Evolutionary conservation across 495 filamentous ascomycete species (phyloP), one percentile per base, ranked within the genome.

Genomic region (Hypoxylon fuscum): DNA sequence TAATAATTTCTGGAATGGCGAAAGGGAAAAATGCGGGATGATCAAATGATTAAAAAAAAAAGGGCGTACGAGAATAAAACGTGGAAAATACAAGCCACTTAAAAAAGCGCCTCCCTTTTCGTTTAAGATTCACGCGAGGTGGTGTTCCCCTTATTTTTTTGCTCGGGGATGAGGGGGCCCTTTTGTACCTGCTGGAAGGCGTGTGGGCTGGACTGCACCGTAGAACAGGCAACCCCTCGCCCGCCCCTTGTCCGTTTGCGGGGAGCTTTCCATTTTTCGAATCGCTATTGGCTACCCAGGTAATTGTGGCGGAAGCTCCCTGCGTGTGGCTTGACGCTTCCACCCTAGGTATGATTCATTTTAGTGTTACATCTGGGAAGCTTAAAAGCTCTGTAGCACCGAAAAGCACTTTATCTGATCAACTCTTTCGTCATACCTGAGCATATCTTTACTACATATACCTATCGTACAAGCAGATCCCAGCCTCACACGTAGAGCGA

Each of bases 171-270:
- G 63, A 66, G 63, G 63, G 58, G 63, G 42, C 57, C 63, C 45
- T 66, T 66, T 66, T 66, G 63, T 66, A 66, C 63, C 62, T 66
- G 63, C 46, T 66, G 63, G 63, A 43, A 42, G 46, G 29, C 46
- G 45, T 51, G 38, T 57, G 23, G 63, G 46, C 52, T 61, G 35
- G 52, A 45, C 56, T 56, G 45, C 51, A 61, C 21, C 18, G 11
- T 48, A 15, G 48, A 48, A 48, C 1, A 57, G 53, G 47, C 46
- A 58, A 64, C 54, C 57, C 57, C 63, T 62, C 52, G 51, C 34
- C 38, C 8, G 17, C 12, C 57, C 57, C 49, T 46, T 45, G 49
- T 65, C 62, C 63, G 63, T 58, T 66, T 66, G 63, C 63, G 63
- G 63, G 63, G 57, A 62, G 63, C 57, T 66, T 41, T 18, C 5